Base-by-base conservation (phyloP, 2,329 filamentous ascomycete genomes). In the Xylaria digitata region DNA sequence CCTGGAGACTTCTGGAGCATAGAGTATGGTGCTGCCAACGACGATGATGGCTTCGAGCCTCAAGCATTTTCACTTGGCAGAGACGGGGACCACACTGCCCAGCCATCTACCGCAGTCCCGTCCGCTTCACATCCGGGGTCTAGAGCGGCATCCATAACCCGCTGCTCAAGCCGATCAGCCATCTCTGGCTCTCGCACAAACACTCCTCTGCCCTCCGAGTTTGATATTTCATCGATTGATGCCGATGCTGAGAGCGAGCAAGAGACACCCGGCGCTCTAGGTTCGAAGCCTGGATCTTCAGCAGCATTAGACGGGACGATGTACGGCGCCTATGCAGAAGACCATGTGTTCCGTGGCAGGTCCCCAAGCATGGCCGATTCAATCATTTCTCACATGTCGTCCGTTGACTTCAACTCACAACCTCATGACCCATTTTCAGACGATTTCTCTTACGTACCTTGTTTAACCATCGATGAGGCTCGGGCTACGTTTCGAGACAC, bases 401-500 rank as follows among this genome's bases (percentile, higher is more conserved):
- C 87, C 0, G 79, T 90, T 43, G 88, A 90, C 74, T 87, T 83
- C 75, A 86, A 85, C 72, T 77, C 80, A 8, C 84, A 83, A 49
- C 80, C 83, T 13, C 89, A 92, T 68, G 88, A 91, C 69, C 84
- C 88, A 1, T 89, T 93, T 66, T 91, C 93, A 42, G 93, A 97
- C 73, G 94, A 98, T 77, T 93, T 93, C 78, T 93, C 92, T 42
- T 97, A 96, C 75, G 95, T 98, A 17, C 96, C 96, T 17, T 94
- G 94, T 80, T 92, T 99, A 81, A 97, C 95, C 0, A 85, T 97
- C 42, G 87, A 91, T 30, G 89, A 95, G 77, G 92, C 94, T 15
- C 90, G 94, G 34, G 89, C 88, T 43, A 92, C 93, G 0, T 98
- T 99, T 79, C 87, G 95, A 70, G 96, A 99, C 78, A 97, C 95